phyloP scores from a whole-genome alignment of 2,329 filamentous ascomycete species.

The Plectosphaerella plurivora region DNA sequence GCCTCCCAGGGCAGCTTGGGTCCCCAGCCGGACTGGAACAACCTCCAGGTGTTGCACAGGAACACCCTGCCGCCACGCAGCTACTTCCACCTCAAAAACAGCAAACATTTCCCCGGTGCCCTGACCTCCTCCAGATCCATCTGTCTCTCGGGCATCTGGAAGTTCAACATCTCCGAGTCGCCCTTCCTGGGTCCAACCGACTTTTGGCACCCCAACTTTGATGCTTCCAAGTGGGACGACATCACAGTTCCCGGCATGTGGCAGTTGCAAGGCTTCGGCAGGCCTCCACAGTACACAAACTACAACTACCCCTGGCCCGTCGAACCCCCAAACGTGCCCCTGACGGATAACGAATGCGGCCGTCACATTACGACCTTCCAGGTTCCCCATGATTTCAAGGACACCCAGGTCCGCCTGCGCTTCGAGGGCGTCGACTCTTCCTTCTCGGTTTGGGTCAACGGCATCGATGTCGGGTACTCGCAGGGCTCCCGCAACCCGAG shows the following conservation, averaged over 20 bases:
- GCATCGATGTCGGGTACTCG: conserved; percentile 62
- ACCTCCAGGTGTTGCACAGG: conserved; percentile 50
- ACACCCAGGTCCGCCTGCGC: conserved; percentile 57
- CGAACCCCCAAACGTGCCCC: conserved; percentile 59
- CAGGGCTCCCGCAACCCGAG: conserved; percentile 69
- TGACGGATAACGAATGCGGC: conserved; percentile 61
- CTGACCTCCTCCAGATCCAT: conserved; percentile 25
- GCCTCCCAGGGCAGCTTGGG: background rate
- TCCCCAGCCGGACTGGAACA: conserved; percentile 52
- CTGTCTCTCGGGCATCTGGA: conserved; percentile 50
- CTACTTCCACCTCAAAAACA: conserved; percentile 43
- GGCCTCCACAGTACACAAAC: conserved; percentile 66
- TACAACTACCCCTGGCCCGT: conserved; percentile 63
- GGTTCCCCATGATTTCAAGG: conserved; percentile 40
- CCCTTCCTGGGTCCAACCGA: conserved; percentile 39
- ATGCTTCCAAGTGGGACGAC: conserved; percentile 37
- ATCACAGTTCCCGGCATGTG: conserved; percentile 65
- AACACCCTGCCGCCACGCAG: conserved; percentile 52
- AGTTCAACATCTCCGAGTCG: conserved; percentile 42
- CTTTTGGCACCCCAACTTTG: conserved; percentile 31
- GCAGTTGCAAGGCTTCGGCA: conserved; percentile 65
- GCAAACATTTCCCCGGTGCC: conserved; percentile 10
- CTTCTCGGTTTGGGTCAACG: conserved; percentile 69
- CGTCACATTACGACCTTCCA: conserved; percentile 57
- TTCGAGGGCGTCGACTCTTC: conserved; percentile 74